Base-by-base conservation (phyloP, 768 basidiomycete genomes). In the Cantharellus cinnabarinus region DNA sequence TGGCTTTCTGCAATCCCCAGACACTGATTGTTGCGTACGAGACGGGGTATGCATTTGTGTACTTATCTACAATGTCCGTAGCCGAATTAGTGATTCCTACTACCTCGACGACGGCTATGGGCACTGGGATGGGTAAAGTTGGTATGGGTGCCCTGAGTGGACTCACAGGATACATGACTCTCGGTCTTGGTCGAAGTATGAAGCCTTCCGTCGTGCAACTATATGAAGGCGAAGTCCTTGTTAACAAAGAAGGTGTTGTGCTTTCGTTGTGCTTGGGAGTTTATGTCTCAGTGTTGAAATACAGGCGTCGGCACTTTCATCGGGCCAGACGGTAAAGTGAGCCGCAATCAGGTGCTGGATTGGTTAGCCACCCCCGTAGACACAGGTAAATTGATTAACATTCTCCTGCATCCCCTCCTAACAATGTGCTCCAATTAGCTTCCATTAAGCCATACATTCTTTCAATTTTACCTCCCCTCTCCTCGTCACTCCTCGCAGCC, bases 341-440 rank as follows among this genome's bases (percentile, higher is more conserved):
- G 77, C 0, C 72, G 77, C 42, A 63, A 70, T 2, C 64, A 70
- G 4, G 71, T 72, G 15, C 76, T 93, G 14, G 77, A 78, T 61
- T 91, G 87, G 84, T 79, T 82, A 1, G 76, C 77, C n/a, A 76
- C 82, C 53, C 88, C 87, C 34, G 89, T 93, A 65, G 90, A 94
- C 62, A 74, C 83, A 37, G 75, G 87, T 83, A 63, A 64, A 71
- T 58, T n/a, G 15, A 35, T 29, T 35, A 62, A 41, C 57, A 63
- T 50, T 3, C 64, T 35, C 60, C 63, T 29, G 29, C 61, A 4
- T 50, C 50, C 3, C 10, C 14, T 7, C 38, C 7, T 54, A 14
- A 56, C 53, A 7, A 58, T 34, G n/a, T 37, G 3, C 34, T 42
- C 15, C 5, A 3, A 42, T 3, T 62, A 85, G 87, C 80, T 2